A percentile compares a stretch with the other conserved stretches of the same genome.
Evolutionary conservation across 2,329 filamentous ascomycete genomes (phyloP).

Genomic region (Monosporascus ibericus): DNA sequence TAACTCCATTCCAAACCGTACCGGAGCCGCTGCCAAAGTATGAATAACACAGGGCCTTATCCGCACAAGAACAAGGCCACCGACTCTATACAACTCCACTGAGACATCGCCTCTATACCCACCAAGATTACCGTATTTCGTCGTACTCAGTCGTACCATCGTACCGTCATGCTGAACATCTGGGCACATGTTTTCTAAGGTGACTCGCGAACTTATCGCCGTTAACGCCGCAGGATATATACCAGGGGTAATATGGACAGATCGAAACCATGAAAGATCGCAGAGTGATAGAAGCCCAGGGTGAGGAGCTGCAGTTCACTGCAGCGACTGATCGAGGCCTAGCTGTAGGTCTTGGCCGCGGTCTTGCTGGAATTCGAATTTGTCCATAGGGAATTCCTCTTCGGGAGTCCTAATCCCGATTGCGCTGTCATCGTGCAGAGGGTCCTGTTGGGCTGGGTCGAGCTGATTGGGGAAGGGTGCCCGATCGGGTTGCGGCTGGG

Average conservation of each 20-base stretch:
- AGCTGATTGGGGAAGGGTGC: slow-evolving; percentile 44
- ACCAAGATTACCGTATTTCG: slow-evolving; percentile 9
- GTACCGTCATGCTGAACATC: slow-evolving; percentile 11
- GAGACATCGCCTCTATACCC: slow-evolving; percentile 4
- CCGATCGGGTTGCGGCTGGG: slow-evolving; percentile 42
- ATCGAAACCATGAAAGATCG: neutral
- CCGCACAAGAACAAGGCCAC: neutral
- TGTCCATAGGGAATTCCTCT: slow-evolving; percentile 57
- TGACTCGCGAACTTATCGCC: slow-evolving; percentile 1
- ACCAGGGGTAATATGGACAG: slow-evolving; percentile 6
- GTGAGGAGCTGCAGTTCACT: neutral
- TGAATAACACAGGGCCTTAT: neutral
- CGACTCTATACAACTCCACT: slow-evolving; percentile 10
- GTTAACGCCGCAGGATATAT: slow-evolving; percentile 10
- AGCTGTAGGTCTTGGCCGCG: slow-evolving; percentile 29
- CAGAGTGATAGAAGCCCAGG: neutral
- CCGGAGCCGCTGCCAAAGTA: neutral
- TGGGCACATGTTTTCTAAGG: slow-evolving; percentile 1
- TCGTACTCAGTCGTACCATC: slow-evolving; percentile 21
- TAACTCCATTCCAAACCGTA: neutral
- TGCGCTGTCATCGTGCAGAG: slow-evolving; percentile 61
- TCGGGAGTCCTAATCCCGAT: slow-evolving; percentile 66
- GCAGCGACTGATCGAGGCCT: slow-evolving; percentile 10
- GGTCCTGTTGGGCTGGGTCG: slow-evolving; percentile 37
- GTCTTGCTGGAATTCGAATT: slow-evolving; percentile 42